Conservation (phyloP, 768 basidiomycete species). For the Suillus sp. region DNA sequence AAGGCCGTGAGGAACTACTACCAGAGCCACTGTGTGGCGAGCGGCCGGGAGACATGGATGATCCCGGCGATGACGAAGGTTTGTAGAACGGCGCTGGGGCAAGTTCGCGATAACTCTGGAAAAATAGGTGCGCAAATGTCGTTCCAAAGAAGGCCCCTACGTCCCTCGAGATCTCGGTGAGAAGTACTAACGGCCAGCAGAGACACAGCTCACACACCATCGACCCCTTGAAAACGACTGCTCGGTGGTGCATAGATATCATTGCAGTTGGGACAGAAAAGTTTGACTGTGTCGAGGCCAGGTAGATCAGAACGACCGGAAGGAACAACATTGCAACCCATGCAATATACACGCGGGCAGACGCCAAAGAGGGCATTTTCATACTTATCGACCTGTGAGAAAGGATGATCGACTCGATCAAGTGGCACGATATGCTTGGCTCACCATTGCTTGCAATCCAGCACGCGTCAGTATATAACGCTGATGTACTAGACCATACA, state of each 20-base stretch:
- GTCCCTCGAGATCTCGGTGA: conserved; percentile 22
- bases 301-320: conserved; percentile 96
- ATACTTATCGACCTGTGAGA: conserved; percentile 87
- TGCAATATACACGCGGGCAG: conserved; percentile 95
- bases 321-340: conserved; percentile 86
- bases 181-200: conserved; percentile 13
- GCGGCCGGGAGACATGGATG: conserved; percentile 56
- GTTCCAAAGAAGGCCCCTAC: conserved; percentile 98
- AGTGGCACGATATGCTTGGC: conserved; percentile 19
- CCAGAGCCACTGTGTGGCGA: conserved; percentile 55
- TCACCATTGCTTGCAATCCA: conserved; percentile 93
- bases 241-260: conserved; percentile 96
- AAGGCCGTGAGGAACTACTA: conserved; percentile 48
- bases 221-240: conserved; percentile 93
- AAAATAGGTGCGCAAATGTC: conserved; percentile 97
- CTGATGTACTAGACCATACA: conserved; percentile 98
- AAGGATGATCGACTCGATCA: conserved; percentile 20
- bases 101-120: conserved; percentile 96
- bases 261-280: conserved; percentile 97
- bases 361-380: conserved; percentile 88
- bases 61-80: conserved; percentile 52
- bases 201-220: conserved; percentile 59
- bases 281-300: conserved; percentile 95
- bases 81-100: conserved; percentile 93
- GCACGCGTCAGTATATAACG: conserved; percentile 95